Evolutionary conservation across 2,329 filamentous ascomycete species (phyloP).

Genomic region (Emergomyces pasteurianus): DNA sequence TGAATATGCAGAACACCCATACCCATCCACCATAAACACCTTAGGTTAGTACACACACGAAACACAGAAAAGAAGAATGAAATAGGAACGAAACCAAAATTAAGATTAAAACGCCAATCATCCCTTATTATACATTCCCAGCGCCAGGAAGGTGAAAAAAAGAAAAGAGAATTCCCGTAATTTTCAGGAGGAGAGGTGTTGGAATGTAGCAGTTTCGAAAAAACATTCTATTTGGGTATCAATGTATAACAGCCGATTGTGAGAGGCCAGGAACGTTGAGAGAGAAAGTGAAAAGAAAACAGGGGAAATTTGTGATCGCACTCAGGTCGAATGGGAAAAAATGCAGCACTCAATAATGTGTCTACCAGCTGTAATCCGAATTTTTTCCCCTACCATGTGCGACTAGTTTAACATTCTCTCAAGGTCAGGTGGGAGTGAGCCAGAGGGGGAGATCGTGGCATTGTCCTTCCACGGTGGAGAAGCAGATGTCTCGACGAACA

Average conservation of each 20-base stretch:
- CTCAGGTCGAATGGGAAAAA: background rate
- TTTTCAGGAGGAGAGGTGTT: background rate
- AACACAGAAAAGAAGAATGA: background rate
- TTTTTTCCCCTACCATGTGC: background rate
- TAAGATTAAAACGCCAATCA: background rate
- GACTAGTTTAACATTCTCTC: constrained; percentile 1
- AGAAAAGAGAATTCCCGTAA: background rate
- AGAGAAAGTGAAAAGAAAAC: background rate
- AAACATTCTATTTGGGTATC: background rate
- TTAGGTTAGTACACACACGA: background rate
- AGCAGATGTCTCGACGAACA: constrained; percentile 15
- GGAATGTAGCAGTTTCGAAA: background rate
- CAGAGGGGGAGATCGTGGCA: constrained; percentile 11
- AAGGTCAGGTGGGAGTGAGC: constrained; percentile 11
- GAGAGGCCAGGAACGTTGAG: background rate
- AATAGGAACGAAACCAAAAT: background rate
- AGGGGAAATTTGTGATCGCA: background rate
- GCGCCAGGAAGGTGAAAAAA: background rate
- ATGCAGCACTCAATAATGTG: background rate
- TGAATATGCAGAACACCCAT: background rate
- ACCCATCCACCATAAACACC: background rate
- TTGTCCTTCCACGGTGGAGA: constrained; percentile 7
- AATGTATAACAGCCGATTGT: background rate
- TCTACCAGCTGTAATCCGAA: background rate
- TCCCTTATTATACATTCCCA: background rate